Evolutionary conservation across 148 eudicot species (phyloP).

Genomic region (Rhododendron vialii): DNA sequence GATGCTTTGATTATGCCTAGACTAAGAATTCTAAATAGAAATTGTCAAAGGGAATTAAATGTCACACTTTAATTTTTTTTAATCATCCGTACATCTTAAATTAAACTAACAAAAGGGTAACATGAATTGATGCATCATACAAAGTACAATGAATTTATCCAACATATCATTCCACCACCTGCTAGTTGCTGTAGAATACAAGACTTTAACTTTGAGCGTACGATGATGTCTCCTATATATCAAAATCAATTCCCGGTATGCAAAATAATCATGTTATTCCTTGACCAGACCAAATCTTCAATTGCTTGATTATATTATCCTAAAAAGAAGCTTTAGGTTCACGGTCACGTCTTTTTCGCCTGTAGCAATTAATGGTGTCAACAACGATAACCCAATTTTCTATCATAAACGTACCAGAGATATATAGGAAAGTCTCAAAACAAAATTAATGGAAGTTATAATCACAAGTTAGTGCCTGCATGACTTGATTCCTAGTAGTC

Average conservation of each 20-base stretch:
- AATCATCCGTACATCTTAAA: too few species aligned
- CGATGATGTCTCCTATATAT: background rate
- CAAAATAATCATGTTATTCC: background rate
- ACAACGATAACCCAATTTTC: background rate
- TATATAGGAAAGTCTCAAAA: background rate
- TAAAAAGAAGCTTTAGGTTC: background rate
- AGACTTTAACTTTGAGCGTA: background rate
- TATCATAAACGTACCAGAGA: background rate
- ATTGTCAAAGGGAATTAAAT: too few species aligned
- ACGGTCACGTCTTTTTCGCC: conserved; percentile 27
- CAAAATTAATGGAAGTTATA: background rate
- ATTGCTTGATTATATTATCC: background rate
- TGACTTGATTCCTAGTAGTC: background rate
- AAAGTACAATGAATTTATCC: too few species aligned
- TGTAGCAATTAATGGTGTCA: conserved; percentile 1
- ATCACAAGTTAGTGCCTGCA: background rate
- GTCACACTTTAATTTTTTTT: too few species aligned
- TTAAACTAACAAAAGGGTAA: too few species aligned
- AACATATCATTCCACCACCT: too few species aligned
- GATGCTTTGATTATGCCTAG: background rate
- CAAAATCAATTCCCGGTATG: background rate
- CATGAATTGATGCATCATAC: too few species aligned
- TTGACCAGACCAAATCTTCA: background rate
- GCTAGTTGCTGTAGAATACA: background rate
- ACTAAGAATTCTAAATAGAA: background rate